Evolutionary conservation across 805 yeast species (phyloP).

Genomic region (Starmera pachycereana): DNA sequence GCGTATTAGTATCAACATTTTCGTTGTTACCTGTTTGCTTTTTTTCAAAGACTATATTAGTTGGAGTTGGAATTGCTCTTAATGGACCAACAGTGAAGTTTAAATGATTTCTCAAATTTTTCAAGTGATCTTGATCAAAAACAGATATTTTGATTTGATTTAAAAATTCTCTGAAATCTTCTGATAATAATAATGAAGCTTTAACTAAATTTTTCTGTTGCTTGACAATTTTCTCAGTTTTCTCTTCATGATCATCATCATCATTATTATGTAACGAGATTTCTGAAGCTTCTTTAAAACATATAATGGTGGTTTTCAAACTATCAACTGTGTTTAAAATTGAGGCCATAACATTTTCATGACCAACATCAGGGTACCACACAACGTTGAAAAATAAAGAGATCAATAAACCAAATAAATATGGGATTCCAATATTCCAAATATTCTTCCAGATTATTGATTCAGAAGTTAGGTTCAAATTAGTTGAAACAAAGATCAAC

Average conservation of each 20-base stretch:
- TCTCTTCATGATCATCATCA: conserved; percentile 1
- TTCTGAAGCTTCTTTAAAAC: conserved; percentile 3
- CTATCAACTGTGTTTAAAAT: conserved; percentile 16
- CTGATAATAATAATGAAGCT: conserved; percentile 25
- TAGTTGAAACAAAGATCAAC: conserved; percentile 22
- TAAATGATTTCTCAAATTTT: conserved; percentile 29
- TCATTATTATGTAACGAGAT: too few species aligned
- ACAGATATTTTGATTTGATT: conserved; percentile 29
- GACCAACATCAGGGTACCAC: conserved; percentile 33
- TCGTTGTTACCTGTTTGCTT: neutral
- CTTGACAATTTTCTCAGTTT: conserved; percentile 9
- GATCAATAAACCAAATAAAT: conserved; percentile 30
- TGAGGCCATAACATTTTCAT: conserved; percentile 19
- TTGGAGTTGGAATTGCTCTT: conserved; percentile 26
- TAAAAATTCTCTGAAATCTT: conserved; percentile 31
- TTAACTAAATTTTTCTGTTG: conserved; percentile 23
- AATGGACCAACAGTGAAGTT: conserved; percentile 31
- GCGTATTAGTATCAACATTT: conserved; percentile 1
- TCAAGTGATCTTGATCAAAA: conserved; percentile 22
- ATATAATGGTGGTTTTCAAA: conserved; percentile 17
- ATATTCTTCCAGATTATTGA: conserved; percentile 21
- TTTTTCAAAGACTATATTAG: conserved; percentile 7
- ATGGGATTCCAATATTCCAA: conserved; percentile 36
- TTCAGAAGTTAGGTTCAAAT: conserved; percentile 18
- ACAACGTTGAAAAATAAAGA: conserved; percentile 24